Percentiles rank a stretch among this genome's conserved stretches.
Conservation (phyloP, 2,329 filamentous ascomycete species). For the Aspergillus awamori region DNA sequence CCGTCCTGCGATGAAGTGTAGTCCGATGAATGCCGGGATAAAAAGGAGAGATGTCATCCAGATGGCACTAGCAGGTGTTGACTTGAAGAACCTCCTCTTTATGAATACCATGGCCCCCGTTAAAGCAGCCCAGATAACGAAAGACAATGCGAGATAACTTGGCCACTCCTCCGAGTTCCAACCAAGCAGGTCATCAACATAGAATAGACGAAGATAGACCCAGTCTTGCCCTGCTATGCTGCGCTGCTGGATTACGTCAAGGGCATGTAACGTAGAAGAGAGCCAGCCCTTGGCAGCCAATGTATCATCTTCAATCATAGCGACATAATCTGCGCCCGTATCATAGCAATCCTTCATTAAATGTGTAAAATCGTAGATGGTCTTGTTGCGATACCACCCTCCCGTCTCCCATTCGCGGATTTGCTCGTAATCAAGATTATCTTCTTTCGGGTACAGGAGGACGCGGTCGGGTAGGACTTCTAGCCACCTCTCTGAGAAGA, state of each 20-base stretch:
- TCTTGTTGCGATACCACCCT: constrained; percentile 38
- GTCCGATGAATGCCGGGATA: constrained; percentile 31
- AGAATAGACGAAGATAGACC: constrained; percentile 50
- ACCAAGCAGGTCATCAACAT: constrained; percentile 47
- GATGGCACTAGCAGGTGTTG: constrained; percentile 26
- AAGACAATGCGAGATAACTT: constrained; percentile 37
- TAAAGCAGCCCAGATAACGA: constrained; percentile 21
- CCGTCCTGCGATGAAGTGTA: constrained; percentile 47
- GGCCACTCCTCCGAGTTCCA: constrained; percentile 48
- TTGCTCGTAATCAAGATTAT: constrained; percentile 28
- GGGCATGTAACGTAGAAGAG: constrained; percentile 39
- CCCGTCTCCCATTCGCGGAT: constrained; percentile 16
- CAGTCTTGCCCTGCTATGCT: constrained; percentile 15
- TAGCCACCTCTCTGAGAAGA: constrained; percentile 46
- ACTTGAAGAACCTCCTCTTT: constrained; percentile 13
- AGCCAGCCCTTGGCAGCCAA: constrained; percentile 52
- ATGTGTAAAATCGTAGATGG: constrained; percentile 48
- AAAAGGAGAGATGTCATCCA: constrained; percentile 30
- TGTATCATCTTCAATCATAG: constrained; percentile 51
- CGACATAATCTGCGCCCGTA: constrained; percentile 44
- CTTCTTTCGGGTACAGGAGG: constrained; percentile 35
- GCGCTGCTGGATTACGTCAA: constrained; percentile 33
- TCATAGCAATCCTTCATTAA: constrained; percentile 44
- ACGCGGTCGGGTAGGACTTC: constrained; percentile 43
- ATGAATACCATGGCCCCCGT: constrained; percentile 5